A percentile compares a stretch with the other conserved stretches of the same genome.
Conservation (phyloP, 2,329 filamentous ascomycete species). For the Calonectria pseudoreteaudii region DNA sequence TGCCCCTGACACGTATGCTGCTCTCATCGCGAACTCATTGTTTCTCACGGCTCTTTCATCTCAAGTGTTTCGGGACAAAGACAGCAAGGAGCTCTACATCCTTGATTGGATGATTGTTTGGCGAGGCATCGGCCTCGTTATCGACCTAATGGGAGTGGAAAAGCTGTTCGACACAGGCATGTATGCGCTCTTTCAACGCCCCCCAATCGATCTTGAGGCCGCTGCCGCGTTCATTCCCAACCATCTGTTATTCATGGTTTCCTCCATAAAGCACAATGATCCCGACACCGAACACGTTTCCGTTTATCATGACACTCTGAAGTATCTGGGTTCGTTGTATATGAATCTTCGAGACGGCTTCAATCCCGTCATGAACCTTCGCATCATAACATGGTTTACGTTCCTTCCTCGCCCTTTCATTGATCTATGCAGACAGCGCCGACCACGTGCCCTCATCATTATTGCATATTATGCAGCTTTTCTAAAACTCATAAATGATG, state of each 20-base stretch:
- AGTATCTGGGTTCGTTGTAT: slow-evolving; percentile 65
- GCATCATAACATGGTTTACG: slow-evolving; percentile 66
- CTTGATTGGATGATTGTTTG: slow-evolving; percentile 69
- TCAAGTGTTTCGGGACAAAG: slow-evolving; percentile 61
- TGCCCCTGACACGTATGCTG: slow-evolving; percentile 58
- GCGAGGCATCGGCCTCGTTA: slow-evolving; percentile 63
- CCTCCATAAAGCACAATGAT: slow-evolving; percentile 56
- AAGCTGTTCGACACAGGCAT: slow-evolving; percentile 56
- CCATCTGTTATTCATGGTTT: slow-evolving; percentile 62
- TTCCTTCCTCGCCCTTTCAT: slow-evolving; percentile 60
- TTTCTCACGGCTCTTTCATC: slow-evolving; percentile 64
- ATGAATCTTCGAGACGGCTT: slow-evolving; percentile 59
- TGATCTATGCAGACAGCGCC: slow-evolving; percentile 53
- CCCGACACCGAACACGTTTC: slow-evolving; percentile 53
- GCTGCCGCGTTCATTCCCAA: slow-evolving; percentile 57
- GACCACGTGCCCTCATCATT: slow-evolving; percentile 62
- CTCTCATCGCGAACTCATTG: slow-evolving; percentile 64
- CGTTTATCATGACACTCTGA: slow-evolving; percentile 60
- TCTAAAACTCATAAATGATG: slow-evolving; percentile 53
- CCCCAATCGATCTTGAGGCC: slow-evolving; percentile 59
- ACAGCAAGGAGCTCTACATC: slow-evolving; percentile 60
- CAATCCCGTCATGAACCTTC: slow-evolving; percentile 57
- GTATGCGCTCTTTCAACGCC: slow-evolving; percentile 61
- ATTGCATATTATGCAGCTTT: slow-evolving; percentile 66
- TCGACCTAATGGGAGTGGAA: slow-evolving; percentile 49